Evolutionary conservation across 2,329 filamentous ascomycete genomes (phyloP), one percentile per base, ranked within the genome.

Genomic region (Cryphonectria carpinicola): DNA sequence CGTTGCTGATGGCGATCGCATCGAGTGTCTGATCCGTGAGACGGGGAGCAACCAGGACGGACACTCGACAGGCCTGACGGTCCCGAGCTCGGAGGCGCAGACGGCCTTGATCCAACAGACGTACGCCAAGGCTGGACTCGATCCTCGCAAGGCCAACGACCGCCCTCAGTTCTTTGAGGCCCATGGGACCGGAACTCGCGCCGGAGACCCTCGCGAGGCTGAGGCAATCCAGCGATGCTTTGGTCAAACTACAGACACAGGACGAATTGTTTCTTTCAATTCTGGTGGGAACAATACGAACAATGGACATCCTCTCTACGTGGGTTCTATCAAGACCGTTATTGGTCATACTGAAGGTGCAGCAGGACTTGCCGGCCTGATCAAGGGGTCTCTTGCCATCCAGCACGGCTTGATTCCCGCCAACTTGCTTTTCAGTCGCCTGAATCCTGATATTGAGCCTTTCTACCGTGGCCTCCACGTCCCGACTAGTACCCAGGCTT

Each of bases 31-130:
- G 58, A 82, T 88, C 63, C 82, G 85, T 4, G 83, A 82, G 63
- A 84, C 83, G 0, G 82, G 80, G 11, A 75, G 82, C 67, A 86
- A 86, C 72, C 81, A 81, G 39, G 87, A 89, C 73, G 87, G 87
- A 13, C 78, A 77, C 35, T 81, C 85, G 74, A 54, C 78, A 14
- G 87, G 87, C 0, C 84, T 89, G 70, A 89, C 87, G 0, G 82
- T 87, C 76, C 88, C 88, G 0, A 88, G 79, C 68, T 75, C 78
- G 1, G 69, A 76, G 2, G 82, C 85, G 0, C 86, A 88, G 74
- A 78, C 80, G 1, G 71, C 67, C 0, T 74, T 86, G 1, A 61
- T 61, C 6, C 28, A 22, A 19, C 28, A 28, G 13, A 61, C 56
- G 8, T 61, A 61, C 28, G 10, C 56, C 28, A 61, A 76, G 6